Percentiles rank a stretch among this genome's conserved stretches.
Conservation (phyloP, 768 basidiomycete species). For the Botryobasidium botryosum region DNA sequence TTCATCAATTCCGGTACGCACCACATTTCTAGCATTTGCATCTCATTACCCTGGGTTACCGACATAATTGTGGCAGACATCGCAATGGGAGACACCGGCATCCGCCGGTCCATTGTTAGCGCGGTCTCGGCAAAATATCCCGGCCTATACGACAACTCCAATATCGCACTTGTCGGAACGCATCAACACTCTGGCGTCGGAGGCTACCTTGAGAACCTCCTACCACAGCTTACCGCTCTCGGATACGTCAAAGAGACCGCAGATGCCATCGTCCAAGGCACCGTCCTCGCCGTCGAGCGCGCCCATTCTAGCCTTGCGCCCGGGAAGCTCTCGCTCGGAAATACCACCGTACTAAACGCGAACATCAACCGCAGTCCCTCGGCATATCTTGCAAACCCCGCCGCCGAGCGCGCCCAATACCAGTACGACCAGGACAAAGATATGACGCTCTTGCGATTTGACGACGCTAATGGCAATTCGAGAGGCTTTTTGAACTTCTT, state of each 20-base stretch:
- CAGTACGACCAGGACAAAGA: constrained; percentile 60
- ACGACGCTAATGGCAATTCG: constrained; percentile 37
- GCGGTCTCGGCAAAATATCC: constrained; percentile 39
- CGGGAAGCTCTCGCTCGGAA: constrained; percentile 46
- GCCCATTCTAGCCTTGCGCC: constrained; percentile 46
- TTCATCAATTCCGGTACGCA: constrained; percentile 56
- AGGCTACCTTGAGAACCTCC: constrained; percentile 60
- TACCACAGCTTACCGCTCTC: constrained; percentile 57
- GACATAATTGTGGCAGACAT: constrained; percentile 32
- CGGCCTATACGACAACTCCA: constrained; percentile 47
- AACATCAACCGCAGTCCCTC: constrained; percentile 63
- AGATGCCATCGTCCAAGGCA: constrained; percentile 39
- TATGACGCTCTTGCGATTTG: constrained; percentile 48
- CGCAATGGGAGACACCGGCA: constrained; percentile 64
- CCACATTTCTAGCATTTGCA: neutral
- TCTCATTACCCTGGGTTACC: neutral
- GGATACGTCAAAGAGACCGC: constrained; percentile 60
- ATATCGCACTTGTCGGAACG: constrained; percentile 59
- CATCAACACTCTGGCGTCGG: constrained; percentile 63
- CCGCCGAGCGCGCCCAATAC: constrained; percentile 47
- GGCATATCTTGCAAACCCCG: constrained; percentile 62
- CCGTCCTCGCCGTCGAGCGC: constrained; percentile 46
- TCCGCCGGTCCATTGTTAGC: constrained; percentile 49
- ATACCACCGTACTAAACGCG: constrained; percentile 40
- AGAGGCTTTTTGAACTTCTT: constrained; percentile 60